phyloP scores from a whole-genome alignment of 2,329 filamentous ascomycete species.

The Cercospora sesami region DNA sequence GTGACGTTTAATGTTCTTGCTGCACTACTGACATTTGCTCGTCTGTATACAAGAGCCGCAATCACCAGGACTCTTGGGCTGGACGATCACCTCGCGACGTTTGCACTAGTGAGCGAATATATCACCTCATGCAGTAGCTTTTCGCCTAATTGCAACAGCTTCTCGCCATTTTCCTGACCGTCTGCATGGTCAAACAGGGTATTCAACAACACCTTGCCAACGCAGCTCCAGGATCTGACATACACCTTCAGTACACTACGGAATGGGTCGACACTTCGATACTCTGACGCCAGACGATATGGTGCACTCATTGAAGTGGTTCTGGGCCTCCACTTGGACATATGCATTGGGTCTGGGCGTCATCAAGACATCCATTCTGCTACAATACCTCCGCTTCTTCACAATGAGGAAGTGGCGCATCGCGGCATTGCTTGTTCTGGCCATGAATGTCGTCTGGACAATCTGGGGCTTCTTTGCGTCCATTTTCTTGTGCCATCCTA shows the following conservation, averaged over 20 bases:
- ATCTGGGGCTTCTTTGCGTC: constrained; percentile 31
- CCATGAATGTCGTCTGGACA: constrained; percentile 29
- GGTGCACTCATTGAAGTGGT: constrained; percentile 17
- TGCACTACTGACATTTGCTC: constrained; percentile 11
- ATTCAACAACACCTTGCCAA: background rate
- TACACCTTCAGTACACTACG: constrained; percentile 20
- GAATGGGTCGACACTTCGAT: constrained; percentile 23
- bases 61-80: constrained; percentile 22
- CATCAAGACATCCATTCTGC: constrained; percentile 29
- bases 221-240: background rate
- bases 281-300: constrained; percentile 12
- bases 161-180: constrained; percentile 18
- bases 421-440: constrained; percentile 27
- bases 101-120: constrained; percentile 15
- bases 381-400: constrained; percentile 30
- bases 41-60: constrained; percentile 16
- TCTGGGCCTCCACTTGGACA: constrained; percentile 24
- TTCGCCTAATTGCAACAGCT: constrained; percentile 14
- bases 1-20: constrained; percentile 18
- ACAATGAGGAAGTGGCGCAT: constrained; percentile 21
- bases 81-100: constrained; percentile 22
- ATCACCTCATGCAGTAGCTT: background rate
- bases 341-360: constrained; percentile 22
- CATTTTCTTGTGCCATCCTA: constrained; percentile 35
- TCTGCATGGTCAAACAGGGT: constrained; percentile 24